A percentile compares a stretch with the other conserved stretches of the same genome.
These are phyloP conservation scores for Boletus coccyginus DNA, from an alignment of 768 basidiomycete species.

Conservation along the genomic window DNA sequence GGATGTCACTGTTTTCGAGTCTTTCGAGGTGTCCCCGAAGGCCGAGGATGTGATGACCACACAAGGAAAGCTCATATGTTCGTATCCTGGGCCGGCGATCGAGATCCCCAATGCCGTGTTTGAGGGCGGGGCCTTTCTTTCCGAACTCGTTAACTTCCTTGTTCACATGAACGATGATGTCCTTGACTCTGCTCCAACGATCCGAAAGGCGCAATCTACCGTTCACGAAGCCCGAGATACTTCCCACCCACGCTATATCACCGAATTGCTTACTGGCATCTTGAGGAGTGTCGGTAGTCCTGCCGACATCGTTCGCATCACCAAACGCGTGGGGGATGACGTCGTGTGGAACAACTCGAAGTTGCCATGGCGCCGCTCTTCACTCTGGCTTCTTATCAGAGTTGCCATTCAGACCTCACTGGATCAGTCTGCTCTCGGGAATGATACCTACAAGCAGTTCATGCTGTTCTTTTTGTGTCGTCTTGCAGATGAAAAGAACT, in stretches of 20 bases:
- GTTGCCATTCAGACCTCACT: constrained; percentile 35
- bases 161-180: constrained; percentile 31
- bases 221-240: constrained; percentile 18
- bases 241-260: constrained; percentile 43
- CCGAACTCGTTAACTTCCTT: constrained; percentile 39
- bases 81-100: constrained; percentile 45
- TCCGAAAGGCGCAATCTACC: constrained; percentile 1
- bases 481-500: too few species aligned
- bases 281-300: constrained; percentile 33
- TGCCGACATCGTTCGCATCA: constrained; percentile 21
- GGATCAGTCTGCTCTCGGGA: constrained; percentile 2
- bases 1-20: constrained; percentile 38
- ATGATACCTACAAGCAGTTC: constrained; percentile 44
- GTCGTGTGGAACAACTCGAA: constrained; percentile 1
- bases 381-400: constrained; percentile 36
- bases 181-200: constrained; percentile 24
- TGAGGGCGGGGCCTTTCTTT: constrained; percentile 29
- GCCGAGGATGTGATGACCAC: constrained; percentile 36
- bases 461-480: constrained; percentile 40
- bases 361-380: constrained; percentile 33
- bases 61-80: constrained; percentile 41
- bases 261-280: constrained; percentile 44
- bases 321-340: constrained; percentile 27
- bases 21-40: constrained; percentile 43
- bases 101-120: constrained; percentile 31